A percentile compares a stretch with the other conserved stretches of the same genome.
Conservation (phyloP, 2,329 filamentous ascomycete species). For the Westerdykella sp. region DNA sequence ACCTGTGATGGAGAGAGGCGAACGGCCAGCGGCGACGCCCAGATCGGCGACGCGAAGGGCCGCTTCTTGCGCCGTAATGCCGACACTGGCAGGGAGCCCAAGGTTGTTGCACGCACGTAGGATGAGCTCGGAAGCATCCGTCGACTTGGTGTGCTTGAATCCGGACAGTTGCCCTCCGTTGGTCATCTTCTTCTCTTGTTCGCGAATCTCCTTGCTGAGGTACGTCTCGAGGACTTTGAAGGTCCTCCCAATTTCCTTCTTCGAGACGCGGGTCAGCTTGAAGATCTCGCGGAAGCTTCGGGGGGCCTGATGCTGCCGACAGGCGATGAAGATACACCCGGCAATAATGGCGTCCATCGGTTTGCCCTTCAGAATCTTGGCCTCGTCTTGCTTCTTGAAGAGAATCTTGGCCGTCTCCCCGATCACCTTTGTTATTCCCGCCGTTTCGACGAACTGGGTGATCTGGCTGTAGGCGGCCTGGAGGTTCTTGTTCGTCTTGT, state of each 20-base stretch:
- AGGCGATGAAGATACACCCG: constrained; percentile 95
- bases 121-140: constrained; percentile 77
- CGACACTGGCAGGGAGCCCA: constrained; percentile 65
- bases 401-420: constrained; percentile 89
- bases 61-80: constrained; percentile 72
- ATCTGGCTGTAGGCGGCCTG: constrained; percentile 85
- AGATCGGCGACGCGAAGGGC: constrained; percentile 71
- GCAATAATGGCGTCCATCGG: constrained; percentile 89
- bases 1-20: constrained; percentile 86
- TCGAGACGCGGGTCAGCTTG: constrained; percentile 84
- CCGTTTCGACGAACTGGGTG: constrained; percentile 68
- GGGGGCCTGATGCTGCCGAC: constrained; percentile 77
- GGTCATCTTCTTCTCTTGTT: constrained; percentile 6
- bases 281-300: constrained; percentile 94
- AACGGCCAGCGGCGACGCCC: constrained; percentile 81
- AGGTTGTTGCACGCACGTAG: constrained; percentile 85
- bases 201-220: constrained; percentile 57
- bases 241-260: constrained; percentile 94
- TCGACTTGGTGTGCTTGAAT: constrained; percentile 69
- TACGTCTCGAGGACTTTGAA: constrained; percentile 93
- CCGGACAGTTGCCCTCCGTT: neutral
- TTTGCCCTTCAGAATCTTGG: constrained; percentile 92
- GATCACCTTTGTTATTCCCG: constrained; percentile 65
- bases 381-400: constrained; percentile 90
- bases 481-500: constrained; percentile 77